Conservation (phyloP, 441 rosid species). For the Pelargonium cotyledonis region DNA sequence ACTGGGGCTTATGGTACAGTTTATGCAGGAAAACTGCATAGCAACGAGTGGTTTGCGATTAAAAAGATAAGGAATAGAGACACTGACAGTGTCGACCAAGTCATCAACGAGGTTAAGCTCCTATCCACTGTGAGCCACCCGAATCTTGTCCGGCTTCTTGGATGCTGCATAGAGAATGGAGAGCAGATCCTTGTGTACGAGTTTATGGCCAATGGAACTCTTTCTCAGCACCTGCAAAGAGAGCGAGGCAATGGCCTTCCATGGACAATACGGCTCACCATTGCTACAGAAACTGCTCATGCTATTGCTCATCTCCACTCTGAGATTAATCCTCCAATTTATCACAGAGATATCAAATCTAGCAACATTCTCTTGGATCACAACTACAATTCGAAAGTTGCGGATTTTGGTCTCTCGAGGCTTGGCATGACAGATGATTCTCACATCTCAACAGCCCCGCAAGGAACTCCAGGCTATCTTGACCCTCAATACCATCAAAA, state of each 20-base stretch:
- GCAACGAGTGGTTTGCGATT: constrained; percentile 59
- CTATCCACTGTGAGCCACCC: constrained; percentile 59
- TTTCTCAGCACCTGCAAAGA: constrained; percentile 69
- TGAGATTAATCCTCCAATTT: constrained; percentile 71
- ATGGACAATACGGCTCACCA: constrained; percentile 60
- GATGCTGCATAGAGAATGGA: constrained; percentile 51
- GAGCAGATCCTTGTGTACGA: constrained; percentile 75
- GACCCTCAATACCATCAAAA: constrained; percentile 93
- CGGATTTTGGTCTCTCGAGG: constrained; percentile 93
- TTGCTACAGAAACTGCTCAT: constrained; percentile 77
- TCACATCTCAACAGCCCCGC: constrained; percentile 90
- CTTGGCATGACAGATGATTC: constrained; percentile 74
- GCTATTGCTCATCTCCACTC: constrained; percentile 88
- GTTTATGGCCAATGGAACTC: constrained; percentile 82
- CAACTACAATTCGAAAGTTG: constrained; percentile 61
- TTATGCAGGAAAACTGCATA: constrained; percentile 70
- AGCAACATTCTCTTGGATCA: constrained; percentile 78
- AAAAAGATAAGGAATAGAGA: constrained; percentile 65
- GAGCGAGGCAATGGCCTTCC: constrained; percentile 62
- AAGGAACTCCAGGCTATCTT: constrained; percentile 92
- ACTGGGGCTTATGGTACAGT: constrained; percentile 93
- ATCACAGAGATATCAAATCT: constrained; percentile 84
- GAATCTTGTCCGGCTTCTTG: constrained; percentile 55
- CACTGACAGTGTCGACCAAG: constrained; percentile 64
- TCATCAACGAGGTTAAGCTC: constrained; percentile 65